Percentiles rank a stretch among this genome's conserved stretches.
These are phyloP conservation scores for Agapanthus africanus DNA, from an alignment of 106 monocot genomes.

Conservation along the genomic window DNA sequence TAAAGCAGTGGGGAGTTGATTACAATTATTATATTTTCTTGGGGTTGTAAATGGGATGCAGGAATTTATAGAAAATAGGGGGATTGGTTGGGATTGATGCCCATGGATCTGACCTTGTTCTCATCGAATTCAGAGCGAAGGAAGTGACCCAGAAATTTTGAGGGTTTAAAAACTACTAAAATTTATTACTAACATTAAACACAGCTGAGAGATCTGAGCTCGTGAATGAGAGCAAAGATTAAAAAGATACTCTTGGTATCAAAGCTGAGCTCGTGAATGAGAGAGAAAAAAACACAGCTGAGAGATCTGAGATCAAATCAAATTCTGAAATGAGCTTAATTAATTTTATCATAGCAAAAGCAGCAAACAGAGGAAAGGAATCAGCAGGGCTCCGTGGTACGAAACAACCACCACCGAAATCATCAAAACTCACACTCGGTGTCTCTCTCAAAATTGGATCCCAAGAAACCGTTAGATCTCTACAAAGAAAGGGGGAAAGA, in stretches of 20 bases:
- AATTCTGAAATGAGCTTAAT: not conserved
- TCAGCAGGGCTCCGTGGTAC: constrained; percentile 19
- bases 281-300: too few species aligned
- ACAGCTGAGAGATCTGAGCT: not conserved
- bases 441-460: constrained; percentile 10
- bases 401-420: constrained; percentile 17
- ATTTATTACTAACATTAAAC: too few species aligned
- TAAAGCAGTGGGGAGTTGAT: constrained; percentile 1
- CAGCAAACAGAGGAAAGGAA: not conserved
- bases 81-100: constrained; percentile 51
- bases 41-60: constrained; percentile 11
- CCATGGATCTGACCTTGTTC: constrained; percentile 27
- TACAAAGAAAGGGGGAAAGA: not conserved
- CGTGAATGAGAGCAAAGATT: constrained; percentile 26
- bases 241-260: too few species aligned
- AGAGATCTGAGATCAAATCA: constrained; percentile 13
- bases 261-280: too few species aligned
- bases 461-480: constrained; percentile 33
- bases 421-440: too few species aligned
- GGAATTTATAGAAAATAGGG: not conserved
- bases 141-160: constrained; percentile 1
- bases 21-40: constrained; percentile 1
- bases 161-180: too few species aligned
- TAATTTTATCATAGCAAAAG: constrained; percentile 12
- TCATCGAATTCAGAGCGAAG: constrained; percentile 26